Evolutionary conservation across 2,329 filamentous ascomycete genomes (phyloP).

Genomic region (Arthrocladium fulminans): DNA sequence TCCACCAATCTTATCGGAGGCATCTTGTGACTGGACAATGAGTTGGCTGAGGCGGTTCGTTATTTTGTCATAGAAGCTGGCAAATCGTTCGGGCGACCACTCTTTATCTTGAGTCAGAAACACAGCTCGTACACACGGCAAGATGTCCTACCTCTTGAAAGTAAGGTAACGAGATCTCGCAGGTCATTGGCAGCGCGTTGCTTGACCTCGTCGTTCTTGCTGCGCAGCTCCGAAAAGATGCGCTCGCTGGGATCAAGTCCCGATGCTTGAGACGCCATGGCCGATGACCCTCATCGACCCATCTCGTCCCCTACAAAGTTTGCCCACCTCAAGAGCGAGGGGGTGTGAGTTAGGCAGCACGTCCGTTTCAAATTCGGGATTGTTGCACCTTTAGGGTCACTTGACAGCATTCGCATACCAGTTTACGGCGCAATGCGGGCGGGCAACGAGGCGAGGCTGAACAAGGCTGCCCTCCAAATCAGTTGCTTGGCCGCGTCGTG

Average conservation of each 20-base stretch:
- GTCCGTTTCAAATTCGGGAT: not conserved
- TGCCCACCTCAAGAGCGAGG: not conserved
- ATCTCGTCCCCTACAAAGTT: not conserved
- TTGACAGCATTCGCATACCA: not conserved
- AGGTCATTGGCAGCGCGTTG: conserved; percentile 42
- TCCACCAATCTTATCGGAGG: conserved; percentile 80
- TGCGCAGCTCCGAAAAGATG: conserved; percentile 49
- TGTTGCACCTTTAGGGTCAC: not conserved
- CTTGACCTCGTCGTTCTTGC: conserved; percentile 44
- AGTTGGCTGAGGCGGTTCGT: conserved; percentile 60
- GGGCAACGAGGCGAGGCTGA: no score
- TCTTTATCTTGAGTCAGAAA: conserved; percentile 43
- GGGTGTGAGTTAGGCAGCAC: not conserved
- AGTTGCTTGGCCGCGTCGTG: no score
- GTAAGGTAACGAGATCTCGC: conserved; percentile 37
- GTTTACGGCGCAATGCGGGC: no score
- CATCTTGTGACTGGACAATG: conserved; percentile 77
- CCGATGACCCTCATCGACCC: conserved; percentile 14
- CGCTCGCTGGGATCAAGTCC: conserved; percentile 44
- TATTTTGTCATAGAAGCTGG: conserved; percentile 58
- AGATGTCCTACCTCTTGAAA: conserved; percentile 35
- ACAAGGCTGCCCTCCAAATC: no score
- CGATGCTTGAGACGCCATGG: conserved; percentile 40
- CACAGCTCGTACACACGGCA: not conserved
- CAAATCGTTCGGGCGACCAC: conserved; percentile 70